These are phyloP conservation scores for Agrocybe pediades DNA, from an alignment of 768 basidiomycete species.

Conservation along the genomic window DNA sequence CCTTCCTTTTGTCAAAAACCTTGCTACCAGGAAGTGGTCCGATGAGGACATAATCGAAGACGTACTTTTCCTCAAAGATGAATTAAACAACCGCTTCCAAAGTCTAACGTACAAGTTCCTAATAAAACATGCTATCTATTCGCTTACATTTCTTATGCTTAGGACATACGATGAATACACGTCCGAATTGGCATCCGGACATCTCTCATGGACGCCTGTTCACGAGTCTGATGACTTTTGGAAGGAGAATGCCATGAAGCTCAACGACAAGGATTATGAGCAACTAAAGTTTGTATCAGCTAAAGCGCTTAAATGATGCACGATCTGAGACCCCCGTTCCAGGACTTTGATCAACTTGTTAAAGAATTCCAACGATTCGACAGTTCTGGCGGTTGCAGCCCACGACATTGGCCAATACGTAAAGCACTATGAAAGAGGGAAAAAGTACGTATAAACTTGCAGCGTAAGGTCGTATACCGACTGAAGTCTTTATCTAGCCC, in stretches of 20 bases:
- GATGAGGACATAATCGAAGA: conserved; percentile 97
- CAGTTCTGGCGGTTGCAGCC: conserved; percentile 87
- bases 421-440: conserved; percentile 87
- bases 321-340: background rate
- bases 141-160: background rate
- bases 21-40: conserved; percentile 84
- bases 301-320: background rate
- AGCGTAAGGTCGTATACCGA: too few relatives aligned
- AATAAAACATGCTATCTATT: background rate
- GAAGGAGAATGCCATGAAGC: conserved; percentile 88
- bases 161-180: conserved; percentile 97
- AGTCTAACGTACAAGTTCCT: conserved; percentile 75
- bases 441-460: conserved; percentile 63
- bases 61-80: conserved; percentile 82
- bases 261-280: conserved; percentile 84
- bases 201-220: conserved; percentile 93
- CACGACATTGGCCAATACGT: conserved; percentile 96
- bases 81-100: conserved; percentile 82
- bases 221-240: conserved; percentile 98
- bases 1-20: conserved; percentile 84
- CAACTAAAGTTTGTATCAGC: conserved; percentile 71
- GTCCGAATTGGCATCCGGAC: conserved; percentile 87
- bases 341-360: conserved; percentile 79
- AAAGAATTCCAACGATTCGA: conserved; percentile 66
- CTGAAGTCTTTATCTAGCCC: conserved; percentile 53